These are phyloP conservation scores for Odonthalia washingtoniensis DNA, from an alignment of 31 red algal species.

Conservation along the genomic window DNA sequence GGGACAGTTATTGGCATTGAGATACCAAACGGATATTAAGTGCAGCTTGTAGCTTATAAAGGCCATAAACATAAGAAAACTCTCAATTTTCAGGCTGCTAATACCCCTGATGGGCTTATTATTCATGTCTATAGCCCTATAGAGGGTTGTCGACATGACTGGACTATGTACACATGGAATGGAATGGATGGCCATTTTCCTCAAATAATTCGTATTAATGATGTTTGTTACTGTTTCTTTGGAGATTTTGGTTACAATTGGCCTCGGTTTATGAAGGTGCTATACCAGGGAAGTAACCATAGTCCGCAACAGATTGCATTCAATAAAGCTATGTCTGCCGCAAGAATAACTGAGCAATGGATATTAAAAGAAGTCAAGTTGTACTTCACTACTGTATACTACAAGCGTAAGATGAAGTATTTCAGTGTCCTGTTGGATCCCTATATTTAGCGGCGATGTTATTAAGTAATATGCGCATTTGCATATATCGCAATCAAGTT, in stretches of 20 bases:
- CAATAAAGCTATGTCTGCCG: constrained; percentile 16
- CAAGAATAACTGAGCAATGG: not conserved
- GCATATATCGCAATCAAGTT: not conserved
- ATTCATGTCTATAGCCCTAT: constrained; percentile 20
- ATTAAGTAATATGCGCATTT: not conserved
- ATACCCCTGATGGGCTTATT: constrained; percentile 24
- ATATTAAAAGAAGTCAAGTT: not conserved
- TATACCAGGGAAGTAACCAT: constrained; percentile 1
- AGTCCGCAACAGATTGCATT: not conserved
- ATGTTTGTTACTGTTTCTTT: constrained; percentile 23
- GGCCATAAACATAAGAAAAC: constrained; percentile 3
- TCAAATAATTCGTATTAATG: not conserved
- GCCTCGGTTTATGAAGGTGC: constrained; percentile 7
- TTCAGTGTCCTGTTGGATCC: not conserved
- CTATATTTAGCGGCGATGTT: constrained; percentile 1
- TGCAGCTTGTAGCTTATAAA: constrained; percentile 22
- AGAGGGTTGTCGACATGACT: constrained; percentile 48
- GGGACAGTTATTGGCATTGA: constrained; percentile 15
- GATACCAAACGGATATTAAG: not conserved
- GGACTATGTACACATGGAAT: constrained; percentile 26
- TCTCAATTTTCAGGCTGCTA: constrained; percentile 31
- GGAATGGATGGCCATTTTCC: not conserved
- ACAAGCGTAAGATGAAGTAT: constrained; percentile 4
- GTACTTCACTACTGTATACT: not conserved
- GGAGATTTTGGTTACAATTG: constrained; percentile 29